Evolutionary conservation across 495 filamentous ascomycete species (phyloP).

Genomic region (Achaetomiella virescens): DNA sequence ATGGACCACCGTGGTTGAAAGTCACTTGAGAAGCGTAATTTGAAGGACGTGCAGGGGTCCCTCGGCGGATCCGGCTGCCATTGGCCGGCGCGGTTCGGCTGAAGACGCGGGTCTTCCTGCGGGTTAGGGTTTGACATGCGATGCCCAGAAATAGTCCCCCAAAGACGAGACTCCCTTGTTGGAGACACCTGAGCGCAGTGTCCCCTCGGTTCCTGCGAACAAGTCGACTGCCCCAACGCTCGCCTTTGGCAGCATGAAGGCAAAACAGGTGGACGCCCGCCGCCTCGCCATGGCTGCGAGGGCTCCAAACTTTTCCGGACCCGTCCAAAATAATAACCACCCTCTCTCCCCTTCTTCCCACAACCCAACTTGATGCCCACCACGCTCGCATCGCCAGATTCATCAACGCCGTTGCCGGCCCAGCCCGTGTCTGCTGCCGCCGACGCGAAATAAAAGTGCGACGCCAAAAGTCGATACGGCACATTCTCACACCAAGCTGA

Average conservation of each 20-base stretch:
- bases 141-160: slow-evolving; percentile 18
- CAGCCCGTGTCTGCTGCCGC: slow-evolving; percentile 19
- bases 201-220: slow-evolving; percentile 31
- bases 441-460: slow-evolving; percentile 33
- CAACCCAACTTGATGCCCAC: slow-evolving; percentile 22
- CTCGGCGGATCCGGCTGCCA: slow-evolving; percentile 1
- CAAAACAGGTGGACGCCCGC: slow-evolving; percentile 35
- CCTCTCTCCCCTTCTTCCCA: slow-evolving; percentile 10
- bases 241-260: slow-evolving; percentile 36
- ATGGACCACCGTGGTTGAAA: neutral
- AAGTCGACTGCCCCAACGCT: slow-evolving; percentile 32
- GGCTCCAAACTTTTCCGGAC: slow-evolving; percentile 30
- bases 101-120: slow-evolving; percentile 17
- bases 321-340: slow-evolving; percentile 14
- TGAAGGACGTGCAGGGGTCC: slow-evolving; percentile 4
- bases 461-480: slow-evolving; percentile 27
- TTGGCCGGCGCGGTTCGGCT: slow-evolving; percentile 12
- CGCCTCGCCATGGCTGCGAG: slow-evolving; percentile 32
- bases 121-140: slow-evolving; percentile 26
- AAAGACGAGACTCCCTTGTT: slow-evolving; percentile 27
- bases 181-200: slow-evolving; percentile 23
- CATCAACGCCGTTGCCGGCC: slow-evolving; percentile 17
- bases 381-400: slow-evolving; percentile 24
- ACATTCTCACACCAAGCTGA: slow-evolving; percentile 24
- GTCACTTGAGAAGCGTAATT: slow-evolving; percentile 12